phyloP scores from a whole-genome alignment of 73 alveolate species.

The Blepharisma stoltei region DNA sequence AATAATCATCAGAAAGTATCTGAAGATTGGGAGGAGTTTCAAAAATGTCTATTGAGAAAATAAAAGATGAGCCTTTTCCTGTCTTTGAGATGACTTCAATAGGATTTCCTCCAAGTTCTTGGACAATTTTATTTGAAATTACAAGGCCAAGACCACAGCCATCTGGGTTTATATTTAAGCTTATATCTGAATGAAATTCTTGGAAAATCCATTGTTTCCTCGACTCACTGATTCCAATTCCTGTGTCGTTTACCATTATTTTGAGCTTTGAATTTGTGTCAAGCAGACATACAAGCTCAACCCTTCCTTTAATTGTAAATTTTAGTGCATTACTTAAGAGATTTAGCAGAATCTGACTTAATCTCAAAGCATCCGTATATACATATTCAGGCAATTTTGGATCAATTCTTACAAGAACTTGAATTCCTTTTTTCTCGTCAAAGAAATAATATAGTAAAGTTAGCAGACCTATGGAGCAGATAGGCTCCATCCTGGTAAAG shows the following conservation, averaged over 20 bases:
- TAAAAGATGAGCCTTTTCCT: not conserved
- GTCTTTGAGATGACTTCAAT: not conserved
- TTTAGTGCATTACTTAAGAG: constrained; percentile 44
- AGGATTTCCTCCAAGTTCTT: not conserved
- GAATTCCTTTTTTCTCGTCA: too few species aligned
- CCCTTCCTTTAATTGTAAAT: constrained; percentile 44
- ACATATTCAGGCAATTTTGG: constrained; percentile 19
- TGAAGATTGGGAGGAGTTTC: not conserved
- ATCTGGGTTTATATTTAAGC: not conserved
- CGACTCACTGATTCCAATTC: not conserved
- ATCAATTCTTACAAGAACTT: too few species aligned
- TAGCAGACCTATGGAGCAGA: too few species aligned
- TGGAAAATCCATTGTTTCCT: not conserved
- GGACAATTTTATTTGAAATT: not conserved
- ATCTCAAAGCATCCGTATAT: constrained; percentile 36
- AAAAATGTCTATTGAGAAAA: not conserved
- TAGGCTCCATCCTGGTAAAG: too few species aligned
- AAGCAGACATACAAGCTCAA: not conserved
- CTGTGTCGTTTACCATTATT: not conserved
- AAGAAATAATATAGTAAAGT: too few species aligned
- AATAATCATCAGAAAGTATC: not conserved
- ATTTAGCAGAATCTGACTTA: constrained; percentile 39
- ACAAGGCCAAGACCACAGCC: constrained; percentile 6
- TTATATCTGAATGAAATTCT: not conserved
- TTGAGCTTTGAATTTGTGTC: not conserved